Evolutionary conservation across 1,139 yeast species (phyloP), one percentile per base, ranked within the genome.

Genomic region (Yamadazyma atmosphaerica): DNA sequence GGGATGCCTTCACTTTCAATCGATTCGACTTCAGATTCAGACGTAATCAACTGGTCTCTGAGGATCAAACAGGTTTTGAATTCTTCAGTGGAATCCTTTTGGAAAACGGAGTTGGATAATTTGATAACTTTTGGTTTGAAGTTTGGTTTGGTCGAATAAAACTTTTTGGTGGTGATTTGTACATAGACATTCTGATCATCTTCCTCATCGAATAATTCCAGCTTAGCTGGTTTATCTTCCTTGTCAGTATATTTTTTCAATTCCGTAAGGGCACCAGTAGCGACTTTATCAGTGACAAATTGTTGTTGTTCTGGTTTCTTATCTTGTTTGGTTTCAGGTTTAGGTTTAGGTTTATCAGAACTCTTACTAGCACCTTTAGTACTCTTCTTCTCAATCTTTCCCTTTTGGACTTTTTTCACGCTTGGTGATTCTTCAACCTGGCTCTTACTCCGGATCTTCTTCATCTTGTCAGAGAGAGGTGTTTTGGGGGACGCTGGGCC

Each of bases 111-210:
- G 52, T 81, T 71, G 35, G 82, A 68, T 35, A 85, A 57, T 37
- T 65, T 56, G 39, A 90, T 72, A 38, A 78, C 59, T 55, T 79
- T 81, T 32, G 96, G 94, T 64, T 89, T 89, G 55, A 88, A 77
- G 41, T 72, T 72, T 47, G 84, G 82, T 53, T 79, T 76, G 33
- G 78, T 66, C 4, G 84, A 63, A 52, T 81, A 77, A 50, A 76
- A 84, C 55, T 83, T 81, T 56, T 79, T 81, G 48, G 81, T 70
- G 32, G 81, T 78, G 45, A 89, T 63, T 50, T 81, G 84, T 40
- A 88, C 64, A 48, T 72, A 80, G 50, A 73, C 68, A 50, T 67
- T 68, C 33, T 65, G 61, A 22, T 71, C 77, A 34, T 77, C 85
- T 41, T 74, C 83, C 40, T 76, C 69, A 37, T 69, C 74, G 37